Base-by-base conservation (phyloP, 805 yeast species). In the Maudiozyma saulgeensis region DNA sequence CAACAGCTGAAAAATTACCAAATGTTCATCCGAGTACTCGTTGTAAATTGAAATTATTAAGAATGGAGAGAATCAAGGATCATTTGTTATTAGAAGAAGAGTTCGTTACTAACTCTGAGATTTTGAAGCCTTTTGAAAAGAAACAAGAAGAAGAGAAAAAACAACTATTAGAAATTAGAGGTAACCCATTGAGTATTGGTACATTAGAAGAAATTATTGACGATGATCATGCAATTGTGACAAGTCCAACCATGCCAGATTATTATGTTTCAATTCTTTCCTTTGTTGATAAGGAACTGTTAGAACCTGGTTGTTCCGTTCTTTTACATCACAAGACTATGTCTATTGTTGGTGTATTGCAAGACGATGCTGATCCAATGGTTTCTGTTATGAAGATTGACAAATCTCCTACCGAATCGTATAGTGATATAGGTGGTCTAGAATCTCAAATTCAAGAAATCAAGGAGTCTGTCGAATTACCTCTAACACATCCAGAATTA, bases 161-260 rank as follows among this genome's bases (percentile, higher is more conserved):
- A 58, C 89, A 90, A 67, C 84, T 93, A 50, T 98, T 93, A 64
- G 97, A 90, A 58, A 78, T 93, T 62, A 82, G 99, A 68, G 99
- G 99, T 6, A 81, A 87, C 42, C 99, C 99, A 49, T 84, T 93
- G 86, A 84, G 96, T 40, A 85, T 93, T 53, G 99, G 99, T 45
- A 89, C 96, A 2, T 75, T 93, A 61, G 99, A 93, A 66, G 99
- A 93, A 72, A 87, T 93, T 53, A 87, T 93, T 58, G 99, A 93
- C 64, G 99, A 93, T 68, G 99, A 93, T 66, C 99, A 93, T 69
- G 99, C 99, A 18, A 93, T 93, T 73, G 97, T 93, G 43, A 88
- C 96, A 44, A 82, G 95, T 48, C 82, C 95, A 6, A 88, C 96
- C 12, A 97, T 98, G 21, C 96, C 98, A 6, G 99, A 93, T 70